Conservation (phyloP, 2,329 filamentous ascomycete species). For the Metarhizium album region DNA sequence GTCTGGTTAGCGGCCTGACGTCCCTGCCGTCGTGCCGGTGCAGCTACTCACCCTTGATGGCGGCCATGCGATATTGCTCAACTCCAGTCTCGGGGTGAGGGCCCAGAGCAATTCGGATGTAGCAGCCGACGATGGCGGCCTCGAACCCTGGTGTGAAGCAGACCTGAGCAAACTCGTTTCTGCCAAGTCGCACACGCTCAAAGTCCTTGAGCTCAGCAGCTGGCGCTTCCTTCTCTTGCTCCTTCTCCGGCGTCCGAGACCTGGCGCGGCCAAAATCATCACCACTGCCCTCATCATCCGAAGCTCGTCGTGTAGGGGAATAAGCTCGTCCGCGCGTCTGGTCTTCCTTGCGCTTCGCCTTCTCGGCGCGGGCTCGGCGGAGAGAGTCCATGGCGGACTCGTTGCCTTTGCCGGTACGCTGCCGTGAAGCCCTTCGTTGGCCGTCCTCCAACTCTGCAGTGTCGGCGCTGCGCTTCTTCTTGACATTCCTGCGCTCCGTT, state of each 20-base stretch:
- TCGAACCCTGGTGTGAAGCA: conserved; percentile 93
- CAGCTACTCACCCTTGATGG: conserved; percentile 62
- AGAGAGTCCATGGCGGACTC: conserved; percentile 61
- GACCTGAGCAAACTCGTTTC: conserved; percentile 77
- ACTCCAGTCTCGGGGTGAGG: conserved; percentile 60
- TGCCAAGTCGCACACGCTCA: conserved; percentile 72
- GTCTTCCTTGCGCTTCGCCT: conserved; percentile 39
- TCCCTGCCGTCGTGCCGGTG: neutral
- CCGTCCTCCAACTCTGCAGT: conserved; percentile 71
- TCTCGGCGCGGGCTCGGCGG: conserved; percentile 51
- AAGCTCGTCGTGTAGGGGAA: conserved; percentile 23
- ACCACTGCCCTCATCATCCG: conserved; percentile 58
- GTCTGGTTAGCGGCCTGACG: neutral
- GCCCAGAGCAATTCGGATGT: conserved; percentile 74
- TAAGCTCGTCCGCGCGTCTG: conserved; percentile 51
- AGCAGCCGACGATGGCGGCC: conserved; percentile 70
- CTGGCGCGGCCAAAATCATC: conserved; percentile 60
- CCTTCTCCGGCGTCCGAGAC: conserved; percentile 47
- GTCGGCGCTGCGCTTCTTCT: conserved; percentile 68
- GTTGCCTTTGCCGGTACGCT: conserved; percentile 42
- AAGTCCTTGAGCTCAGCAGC: conserved; percentile 70
- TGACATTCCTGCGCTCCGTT: conserved; percentile 40
- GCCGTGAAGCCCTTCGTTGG: conserved; percentile 58
- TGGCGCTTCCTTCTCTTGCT: conserved; percentile 57
- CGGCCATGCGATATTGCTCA: conserved; percentile 76